Evolutionary conservation across 1,139 yeast species (phyloP), one percentile per base, ranked within the genome.

Genomic region (Candida sp.): DNA sequence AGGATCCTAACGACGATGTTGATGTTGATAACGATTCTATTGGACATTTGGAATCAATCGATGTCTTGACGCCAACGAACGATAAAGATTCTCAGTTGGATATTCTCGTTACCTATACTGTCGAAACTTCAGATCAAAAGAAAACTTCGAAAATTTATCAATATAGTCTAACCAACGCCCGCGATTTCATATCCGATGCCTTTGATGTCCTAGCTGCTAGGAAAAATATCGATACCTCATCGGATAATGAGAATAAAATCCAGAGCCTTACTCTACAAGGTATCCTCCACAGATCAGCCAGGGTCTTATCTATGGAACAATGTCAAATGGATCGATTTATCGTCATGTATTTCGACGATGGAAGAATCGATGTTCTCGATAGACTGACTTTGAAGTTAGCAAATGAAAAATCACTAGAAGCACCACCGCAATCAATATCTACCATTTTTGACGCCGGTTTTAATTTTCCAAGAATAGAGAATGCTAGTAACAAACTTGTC

Each of bases 381-480:
- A 60, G 82, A 36, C 48, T 53, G 8, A 54, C 61, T 3, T 57
- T 75, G 54, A 52, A 56, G 33, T 38, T 63, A 22, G 50, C 61
- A 5, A 56, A 52, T 39, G 44, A 45, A 8, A 42, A 37, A 12
- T 30, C 32, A 22, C 11, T 29, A 21, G 27, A 41, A 2, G 38
- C 41, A 5, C 56, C 67, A 11, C 73, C 77, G 4, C 37, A 51
- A 1, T 51, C 68, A 0, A 68, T 82, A 1, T 56, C 72, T 3
- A 67, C 80, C 1, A 56, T 84, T 8, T 65, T 75, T 29, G 88
- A 84, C 52, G 73, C 79, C 5, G 91, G 91, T 0, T 84, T 75
- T 53, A 60, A 64, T 30, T 71, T 81, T 40, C 76, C 81, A 0
- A 45, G 46, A 21, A 35, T 62, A 2, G 42, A 53, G 5, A 44